These are phyloP conservation scores for Russula griseocarnosa DNA, from an alignment of 768 basidiomycete species.

Conservation along the genomic window DNA sequence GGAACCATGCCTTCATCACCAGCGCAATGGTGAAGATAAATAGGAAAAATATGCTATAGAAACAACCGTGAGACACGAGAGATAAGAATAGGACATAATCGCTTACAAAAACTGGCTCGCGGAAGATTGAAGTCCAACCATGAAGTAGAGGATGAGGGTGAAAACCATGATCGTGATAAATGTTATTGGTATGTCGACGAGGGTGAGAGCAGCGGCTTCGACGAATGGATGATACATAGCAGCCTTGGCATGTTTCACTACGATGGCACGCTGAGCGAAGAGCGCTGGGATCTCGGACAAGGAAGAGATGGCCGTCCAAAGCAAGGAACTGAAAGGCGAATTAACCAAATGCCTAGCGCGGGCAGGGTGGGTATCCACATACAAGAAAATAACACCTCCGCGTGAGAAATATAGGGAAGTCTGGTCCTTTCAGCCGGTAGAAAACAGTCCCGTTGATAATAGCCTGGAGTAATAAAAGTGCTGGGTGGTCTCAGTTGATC, in stretches of 20 bases:
- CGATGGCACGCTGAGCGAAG: constrained; percentile 57
- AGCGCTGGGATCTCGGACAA: constrained; percentile 61
- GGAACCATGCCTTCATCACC: constrained; percentile 74
- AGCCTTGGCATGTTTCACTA: constrained; percentile 52
- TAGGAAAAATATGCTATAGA: constrained; percentile 51
- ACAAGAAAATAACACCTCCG: constrained; percentile 77
- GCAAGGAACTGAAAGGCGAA: constrained; percentile 42
- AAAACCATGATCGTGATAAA: constrained; percentile 46
- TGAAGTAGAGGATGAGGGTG: constrained; percentile 54
- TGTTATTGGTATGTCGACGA: constrained; percentile 60
- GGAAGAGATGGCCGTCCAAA: constrained; percentile 54
- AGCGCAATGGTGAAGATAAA: constrained; percentile 56
- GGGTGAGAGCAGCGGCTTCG: constrained; percentile 52
- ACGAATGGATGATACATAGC: constrained; percentile 61
- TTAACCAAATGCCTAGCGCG: neutral
- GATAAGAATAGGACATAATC: neutral
- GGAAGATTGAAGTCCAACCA: constrained; percentile 52
- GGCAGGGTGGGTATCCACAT: constrained; percentile 24
- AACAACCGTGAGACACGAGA: constrained; percentile 14
- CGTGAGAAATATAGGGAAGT: constrained; percentile 70
- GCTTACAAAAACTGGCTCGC: constrained; percentile 65
- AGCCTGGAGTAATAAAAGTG: constrained; percentile 51
- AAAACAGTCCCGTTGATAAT: constrained; percentile 63
- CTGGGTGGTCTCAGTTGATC: constrained; percentile 34
- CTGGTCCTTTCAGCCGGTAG: constrained; percentile 48